phyloP scores from a whole-genome alignment of 2,329 filamentous ascomycete genomes.

The Curvularia hawaiiensis region DNA sequence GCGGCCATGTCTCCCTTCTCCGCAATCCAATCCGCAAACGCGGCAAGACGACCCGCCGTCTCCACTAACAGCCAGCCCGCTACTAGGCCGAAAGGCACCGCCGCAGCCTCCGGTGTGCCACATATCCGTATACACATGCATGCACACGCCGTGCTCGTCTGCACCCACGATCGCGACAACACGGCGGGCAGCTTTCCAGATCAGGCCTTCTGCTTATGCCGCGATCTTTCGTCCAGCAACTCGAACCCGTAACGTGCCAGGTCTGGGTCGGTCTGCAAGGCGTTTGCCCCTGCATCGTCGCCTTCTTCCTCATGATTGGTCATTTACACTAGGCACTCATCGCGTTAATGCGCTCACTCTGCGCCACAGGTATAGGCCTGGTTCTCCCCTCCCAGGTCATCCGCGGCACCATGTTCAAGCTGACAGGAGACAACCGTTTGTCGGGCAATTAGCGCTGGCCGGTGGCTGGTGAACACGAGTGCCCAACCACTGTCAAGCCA shows the following conservation, averaged over 20 bases:
- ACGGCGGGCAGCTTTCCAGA: neutral
- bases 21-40: slow-evolving; percentile 26
- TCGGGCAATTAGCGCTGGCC: neutral
- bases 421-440: neutral
- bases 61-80: slow-evolving; percentile 12
- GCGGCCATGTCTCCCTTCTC: slow-evolving; percentile 27
- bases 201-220: slow-evolving; percentile 1
- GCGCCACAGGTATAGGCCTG: slow-evolving; percentile 6
- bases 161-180: neutral
- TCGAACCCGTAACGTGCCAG: slow-evolving; percentile 9
- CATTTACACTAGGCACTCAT: neutral
- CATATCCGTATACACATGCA: neutral
- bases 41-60: slow-evolving; percentile 33
- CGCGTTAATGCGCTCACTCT: slow-evolving; percentile 5
- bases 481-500: neutral
- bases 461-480: neutral
- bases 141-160: neutral
- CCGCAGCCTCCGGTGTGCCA: neutral
- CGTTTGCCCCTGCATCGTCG: slow-evolving; percentile 15
- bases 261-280: slow-evolving; percentile 1
- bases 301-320: slow-evolving; percentile 2
- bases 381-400: neutral
- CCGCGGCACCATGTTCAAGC: neutral
- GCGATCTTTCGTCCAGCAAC: neutral
- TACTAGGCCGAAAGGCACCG: slow-evolving; percentile 12